Evolutionary conservation across 768 basidiomycete species (phyloP), one percentile per base, ranked within the genome.

Genomic region (Amanita molliuscula): DNA sequence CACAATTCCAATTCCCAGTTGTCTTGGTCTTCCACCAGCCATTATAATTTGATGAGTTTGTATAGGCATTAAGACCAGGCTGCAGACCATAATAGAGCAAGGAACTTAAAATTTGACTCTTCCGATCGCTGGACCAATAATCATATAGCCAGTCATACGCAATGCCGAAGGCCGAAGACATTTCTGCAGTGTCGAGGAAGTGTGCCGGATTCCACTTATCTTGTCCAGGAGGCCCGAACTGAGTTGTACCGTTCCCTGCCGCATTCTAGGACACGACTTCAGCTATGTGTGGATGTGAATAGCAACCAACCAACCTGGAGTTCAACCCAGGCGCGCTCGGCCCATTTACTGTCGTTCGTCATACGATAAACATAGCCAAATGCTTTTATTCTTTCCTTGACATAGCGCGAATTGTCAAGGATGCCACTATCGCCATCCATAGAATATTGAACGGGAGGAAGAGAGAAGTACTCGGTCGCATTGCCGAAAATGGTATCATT

Each of bases 141-240:
- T 92, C 85, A 64, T 96, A 84, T 28, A 98, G 61, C 96, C 96
- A 99, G 61, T 99, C 96, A 59, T 98, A 99, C 1, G 84, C 95
- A 54, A 93, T 86, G 26, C 77, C 96, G 59, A 84, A 98, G 4
- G 90, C 93, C 21, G 85, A 81, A 15, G 81, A 81, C 55, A 96
- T 74, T 65, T 97, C 95, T n/a, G 84, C 94, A 16, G 79, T 70
- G 63, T 95, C 95, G 41, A 98, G 82, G 78, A 97, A 98, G 67
- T 99, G 96, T 1, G 42, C 54, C 4, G 82, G 73, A 67, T 98
- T 96, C 96, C 95, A 99, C 59, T 71, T 79, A 50, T 78, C 75
- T 47, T 69, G 69, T 48, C 67, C 65, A 3, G 15, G 15, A 8
- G 78, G 72, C 16, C 92, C 92, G 63, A 89, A 97, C 5, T 65